phyloP scores from a whole-genome alignment of 2,329 filamentous ascomycete genomes.

The Colletotrichum tabaci region DNA sequence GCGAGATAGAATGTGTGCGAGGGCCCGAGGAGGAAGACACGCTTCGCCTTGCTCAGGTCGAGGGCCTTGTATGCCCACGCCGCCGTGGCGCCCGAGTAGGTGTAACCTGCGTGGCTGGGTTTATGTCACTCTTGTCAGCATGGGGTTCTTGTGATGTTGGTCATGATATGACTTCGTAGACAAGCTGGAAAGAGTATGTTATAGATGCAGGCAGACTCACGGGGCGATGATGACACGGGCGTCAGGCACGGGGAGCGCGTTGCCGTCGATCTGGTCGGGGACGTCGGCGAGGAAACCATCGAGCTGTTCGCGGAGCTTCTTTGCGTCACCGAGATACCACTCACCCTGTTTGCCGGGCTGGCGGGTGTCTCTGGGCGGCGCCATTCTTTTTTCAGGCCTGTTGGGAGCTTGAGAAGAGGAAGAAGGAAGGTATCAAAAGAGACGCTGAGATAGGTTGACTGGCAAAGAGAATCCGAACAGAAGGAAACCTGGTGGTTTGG shows the following conservation, averaged over 20 bases:
- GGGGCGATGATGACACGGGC: conserved; percentile 78
- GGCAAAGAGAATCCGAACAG: neutral
- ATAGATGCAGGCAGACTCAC: conserved; percentile 14
- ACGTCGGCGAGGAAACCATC: conserved; percentile 82
- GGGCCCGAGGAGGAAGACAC: conserved; percentile 92
- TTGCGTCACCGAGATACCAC: conserved; percentile 82
- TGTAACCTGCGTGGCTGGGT: conserved; percentile 89
- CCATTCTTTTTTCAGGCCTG: too few species aligned
- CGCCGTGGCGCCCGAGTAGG: conserved; percentile 91
- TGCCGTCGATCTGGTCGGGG: conserved; percentile 73
- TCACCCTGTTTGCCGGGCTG: conserved; percentile 81
- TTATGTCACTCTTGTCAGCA: conserved; percentile 1
- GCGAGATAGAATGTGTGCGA: conserved; percentile 89
- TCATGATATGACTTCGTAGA: neutral
- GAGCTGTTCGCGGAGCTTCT: conserved; percentile 77
- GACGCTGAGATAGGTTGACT: neutral
- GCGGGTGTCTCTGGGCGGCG: conserved; percentile 14
- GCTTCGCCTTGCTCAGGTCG: conserved; percentile 85
- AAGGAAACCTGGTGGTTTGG: neutral
- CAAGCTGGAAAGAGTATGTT: neutral
- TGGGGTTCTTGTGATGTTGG: neutral
- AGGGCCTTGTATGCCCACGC: conserved; percentile 95
- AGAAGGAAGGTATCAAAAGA: neutral
- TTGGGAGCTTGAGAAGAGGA: too few species aligned
- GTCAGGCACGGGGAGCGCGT: conserved; percentile 75